Conservation (phyloP, 2,329 filamentous ascomycete genomes). For the Beauveria sp. region DNA sequence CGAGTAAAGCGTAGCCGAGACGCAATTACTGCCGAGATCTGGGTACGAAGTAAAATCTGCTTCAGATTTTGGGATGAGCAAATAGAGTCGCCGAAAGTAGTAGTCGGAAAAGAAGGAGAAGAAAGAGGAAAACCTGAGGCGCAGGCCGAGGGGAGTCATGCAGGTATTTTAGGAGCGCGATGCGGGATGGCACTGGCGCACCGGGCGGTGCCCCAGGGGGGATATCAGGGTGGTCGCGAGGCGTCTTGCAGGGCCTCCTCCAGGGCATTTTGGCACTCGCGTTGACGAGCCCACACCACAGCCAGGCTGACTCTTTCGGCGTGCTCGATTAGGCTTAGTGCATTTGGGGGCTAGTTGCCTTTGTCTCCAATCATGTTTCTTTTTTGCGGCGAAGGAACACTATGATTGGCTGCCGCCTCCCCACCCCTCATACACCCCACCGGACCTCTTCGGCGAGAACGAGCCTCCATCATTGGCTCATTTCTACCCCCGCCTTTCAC, state of each 20-base stretch:
- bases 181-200: conserved; percentile 14
- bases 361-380: conserved; percentile 21
- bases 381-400: background rate
- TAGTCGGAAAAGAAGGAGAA: conserved; percentile 11
- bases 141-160: conserved; percentile 17
- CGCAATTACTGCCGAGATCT: conserved; percentile 7
- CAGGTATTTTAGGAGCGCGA: conserved; percentile 18
- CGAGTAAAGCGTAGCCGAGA: conserved; percentile 6
- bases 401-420: background rate
- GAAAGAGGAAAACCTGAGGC: conserved; percentile 22
- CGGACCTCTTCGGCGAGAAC: conserved; percentile 13
- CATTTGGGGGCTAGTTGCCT: background rate
- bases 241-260: background rate
- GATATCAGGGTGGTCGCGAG: background rate
- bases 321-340: conserved; percentile 34
- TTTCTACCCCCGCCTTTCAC: background rate
- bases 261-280: background rate
- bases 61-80: background rate
- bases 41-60: background rate
- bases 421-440: background rate
- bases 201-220: conserved; percentile 7
- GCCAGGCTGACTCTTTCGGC: conserved; percentile 33
- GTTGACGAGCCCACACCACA: background rate
- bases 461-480: background rate
- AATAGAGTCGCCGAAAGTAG: background rate